Conservation (phyloP, 257 asterid species). For the Solanum virginianum region DNA sequence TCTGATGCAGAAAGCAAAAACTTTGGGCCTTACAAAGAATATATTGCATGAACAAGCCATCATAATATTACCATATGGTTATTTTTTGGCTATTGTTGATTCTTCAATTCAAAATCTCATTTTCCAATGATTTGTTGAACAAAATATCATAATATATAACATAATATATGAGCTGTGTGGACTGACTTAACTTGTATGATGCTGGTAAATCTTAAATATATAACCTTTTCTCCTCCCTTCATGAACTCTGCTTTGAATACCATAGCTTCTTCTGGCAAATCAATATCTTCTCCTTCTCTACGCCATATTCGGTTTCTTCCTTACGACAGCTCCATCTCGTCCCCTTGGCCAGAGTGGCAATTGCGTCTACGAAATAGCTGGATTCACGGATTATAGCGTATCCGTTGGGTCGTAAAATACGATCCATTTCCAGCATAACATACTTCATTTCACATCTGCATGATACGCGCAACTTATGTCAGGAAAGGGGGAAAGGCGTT, state of each 20-base stretch:
- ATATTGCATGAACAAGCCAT: not conserved
- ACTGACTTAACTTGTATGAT: not conserved
- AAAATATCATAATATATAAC: not conserved
- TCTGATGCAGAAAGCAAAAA: not conserved
- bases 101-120: not conserved
- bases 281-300: slow-evolving; percentile 8
- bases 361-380: slow-evolving; percentile 4
- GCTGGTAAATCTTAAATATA: not conserved
- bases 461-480: not conserved
- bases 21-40: not conserved
- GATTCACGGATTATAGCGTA: slow-evolving; percentile 10
- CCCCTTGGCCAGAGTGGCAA: slow-evolving; percentile 8
- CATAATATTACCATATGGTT: not conserved
- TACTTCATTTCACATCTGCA: slow-evolving; percentile 22
- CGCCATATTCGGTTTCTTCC: slow-evolving; percentile 10
- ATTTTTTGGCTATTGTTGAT: not conserved
- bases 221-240: not conserved
- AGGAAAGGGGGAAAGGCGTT: not conserved
- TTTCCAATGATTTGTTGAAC: not conserved
- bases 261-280: slow-evolving; percentile 14
- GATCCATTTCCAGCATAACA: slow-evolving; percentile 18
- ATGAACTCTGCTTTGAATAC: slow-evolving; percentile 6
- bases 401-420: slow-evolving; percentile 12
- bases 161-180: not conserved
- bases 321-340: slow-evolving; percentile 15